Base-by-base conservation (phyloP, 805 yeast species). In the Kodamaea restingae region DNA sequence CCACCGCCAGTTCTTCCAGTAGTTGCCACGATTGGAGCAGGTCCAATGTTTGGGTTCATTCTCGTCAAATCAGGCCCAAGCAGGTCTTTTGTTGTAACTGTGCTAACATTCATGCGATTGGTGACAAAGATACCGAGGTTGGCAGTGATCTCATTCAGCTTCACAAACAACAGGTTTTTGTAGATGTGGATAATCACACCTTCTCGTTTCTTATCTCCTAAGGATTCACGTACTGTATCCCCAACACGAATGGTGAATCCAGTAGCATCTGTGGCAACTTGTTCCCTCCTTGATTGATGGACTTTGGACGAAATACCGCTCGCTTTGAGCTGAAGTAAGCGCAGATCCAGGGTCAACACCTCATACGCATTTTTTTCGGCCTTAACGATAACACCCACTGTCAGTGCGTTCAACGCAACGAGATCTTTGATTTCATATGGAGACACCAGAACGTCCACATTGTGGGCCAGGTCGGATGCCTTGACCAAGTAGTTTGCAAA, bases 81-180 rank as follows among this genome's bases (percentile, higher is more conserved):
- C 39, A 84, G 82, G 43, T 85, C 88, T 62, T 88, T 88, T 14
- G 95, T 84, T 7, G 95, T 80, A 36, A 88, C 78, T 4, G 96
- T 87, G 48, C 81, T 80, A 29, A 91, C 87, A 53, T 83, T 82
- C 54, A 78, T 67, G 15, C 88, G 76, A 48, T 79, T 80, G 21
- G 82, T 80, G 25, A 85, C 95, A 62, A 91, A 90, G 11, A 93
- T 88, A 63, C 98, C 98, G 36, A 88, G 76, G 58, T 93, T 88
- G 58, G 88, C 97, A 22, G 76, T 59, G 35, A 84, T 76, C 36
- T 84, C 82, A 50, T 85, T 83, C 39, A 93, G 82, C 57, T 87
- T 83, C 35, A 90, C 69, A 60, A 91, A 93, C 44, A 93, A 73
- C 36, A 73, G 71, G 38, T 83, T 81, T 56, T 88, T 82, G 71